Conservation (phyloP, 1,284 basidiomycete species). For the Schizopora paradoxa region DNA sequence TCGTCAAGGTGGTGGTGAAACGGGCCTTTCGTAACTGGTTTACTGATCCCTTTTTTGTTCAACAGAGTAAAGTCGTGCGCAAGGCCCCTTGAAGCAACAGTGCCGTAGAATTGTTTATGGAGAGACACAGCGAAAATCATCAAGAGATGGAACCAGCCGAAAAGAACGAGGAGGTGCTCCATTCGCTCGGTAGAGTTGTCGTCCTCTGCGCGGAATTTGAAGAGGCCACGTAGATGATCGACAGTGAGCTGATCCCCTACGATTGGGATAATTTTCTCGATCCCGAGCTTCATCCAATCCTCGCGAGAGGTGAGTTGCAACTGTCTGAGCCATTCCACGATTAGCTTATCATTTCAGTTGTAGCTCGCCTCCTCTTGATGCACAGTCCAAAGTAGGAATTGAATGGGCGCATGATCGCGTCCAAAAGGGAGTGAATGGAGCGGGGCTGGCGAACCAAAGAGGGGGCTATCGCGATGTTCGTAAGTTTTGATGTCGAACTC, state of each 20-base stretch:
- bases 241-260: constrained; percentile 26
- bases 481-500: constrained; percentile 8
- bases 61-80: constrained; percentile 17
- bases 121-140: constrained; percentile 29
- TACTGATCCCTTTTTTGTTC: constrained; percentile 18
- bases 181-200: constrained; percentile 30
- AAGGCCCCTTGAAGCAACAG: constrained; percentile 15
- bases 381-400: constrained; percentile 11
- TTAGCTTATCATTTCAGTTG: constrained; percentile 9
- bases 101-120: constrained; percentile 22
- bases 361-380: constrained; percentile 16
- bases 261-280: constrained; percentile 18
- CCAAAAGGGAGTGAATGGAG: constrained; percentile 7
- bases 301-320: constrained; percentile 9
- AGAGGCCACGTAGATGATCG: constrained; percentile 20
- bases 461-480: not conserved
- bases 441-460: constrained; percentile 2
- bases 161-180: constrained; percentile 26
- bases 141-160: constrained; percentile 33
- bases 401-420: not conserved
- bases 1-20: too few species aligned
- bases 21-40: too few species aligned
- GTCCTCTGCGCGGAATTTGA: constrained; percentile 28
- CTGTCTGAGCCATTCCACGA: constrained; percentile 14
- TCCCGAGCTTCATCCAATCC: constrained; percentile 12